Evolutionary conservation across 352 stramenopile genomes (phyloP).

Genomic region (Globisporangium paddicum): DNA sequence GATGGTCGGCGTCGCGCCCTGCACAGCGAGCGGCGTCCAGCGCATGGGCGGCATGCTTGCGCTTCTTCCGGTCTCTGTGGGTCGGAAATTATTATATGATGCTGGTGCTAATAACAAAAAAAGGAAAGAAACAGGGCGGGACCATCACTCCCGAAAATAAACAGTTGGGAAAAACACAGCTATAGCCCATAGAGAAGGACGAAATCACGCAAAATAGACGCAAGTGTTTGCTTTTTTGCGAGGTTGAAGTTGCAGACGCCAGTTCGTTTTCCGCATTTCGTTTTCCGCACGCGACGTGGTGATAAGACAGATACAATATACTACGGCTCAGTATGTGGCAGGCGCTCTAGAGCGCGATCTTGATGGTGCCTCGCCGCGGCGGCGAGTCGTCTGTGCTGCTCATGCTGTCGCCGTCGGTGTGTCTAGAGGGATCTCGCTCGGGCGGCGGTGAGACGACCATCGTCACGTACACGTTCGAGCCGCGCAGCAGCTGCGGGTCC

Average conservation of each 20-base stretch:
- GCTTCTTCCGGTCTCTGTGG: not conserved
- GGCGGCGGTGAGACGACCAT: slow-evolving; percentile 11
- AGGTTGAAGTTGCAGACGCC: too few relatives aligned
- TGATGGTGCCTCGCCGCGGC: slow-evolving; percentile 1
- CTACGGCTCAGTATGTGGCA: too few relatives aligned
- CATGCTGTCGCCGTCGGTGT: not conserved
- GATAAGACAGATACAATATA: too few relatives aligned
- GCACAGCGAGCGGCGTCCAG: slow-evolving; percentile 48
- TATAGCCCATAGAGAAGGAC: too few relatives aligned
- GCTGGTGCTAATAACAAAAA: too few relatives aligned
- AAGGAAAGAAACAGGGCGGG: not conserved
- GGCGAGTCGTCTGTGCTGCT: not conserved
- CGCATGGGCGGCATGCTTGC: slow-evolving; percentile 37
- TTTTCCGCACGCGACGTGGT: too few relatives aligned
- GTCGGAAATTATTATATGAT: too few relatives aligned
- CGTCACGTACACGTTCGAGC: slow-evolving; percentile 16
- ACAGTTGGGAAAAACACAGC: too few relatives aligned
- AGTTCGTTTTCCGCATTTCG: too few relatives aligned
- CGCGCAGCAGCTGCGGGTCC: not conserved
- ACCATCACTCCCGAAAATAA: too few relatives aligned
- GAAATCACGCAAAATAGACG: too few relatives aligned
- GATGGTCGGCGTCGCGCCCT: slow-evolving; percentile 53
- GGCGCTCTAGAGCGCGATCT: slow-evolving; percentile 8
- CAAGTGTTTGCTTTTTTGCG: too few relatives aligned
- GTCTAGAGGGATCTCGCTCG: slow-evolving; percentile 3